Evolutionary conservation across 768 basidiomycete species (phyloP).

Genomic region (Austroboletus eburneus): DNA sequence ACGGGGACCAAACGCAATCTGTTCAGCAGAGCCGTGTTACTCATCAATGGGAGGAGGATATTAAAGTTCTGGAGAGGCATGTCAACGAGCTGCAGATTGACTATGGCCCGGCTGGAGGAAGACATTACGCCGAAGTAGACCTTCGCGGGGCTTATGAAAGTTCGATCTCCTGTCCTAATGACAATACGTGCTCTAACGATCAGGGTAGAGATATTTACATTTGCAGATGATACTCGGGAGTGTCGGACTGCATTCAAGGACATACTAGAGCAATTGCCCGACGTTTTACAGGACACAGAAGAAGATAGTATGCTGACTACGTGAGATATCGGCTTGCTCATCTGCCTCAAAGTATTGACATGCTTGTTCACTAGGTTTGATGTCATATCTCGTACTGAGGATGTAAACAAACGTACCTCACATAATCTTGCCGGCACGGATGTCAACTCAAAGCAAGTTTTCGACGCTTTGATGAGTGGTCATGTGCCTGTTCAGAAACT

Average conservation of each 20-base stretch:
- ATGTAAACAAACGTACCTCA: slow-evolving; percentile 39
- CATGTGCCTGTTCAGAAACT: slow-evolving; percentile 41
- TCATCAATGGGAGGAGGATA: slow-evolving; percentile 38
- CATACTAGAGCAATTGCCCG: slow-evolving; percentile 49
- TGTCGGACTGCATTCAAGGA: slow-evolving; percentile 42
- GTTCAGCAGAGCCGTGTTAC: slow-evolving; percentile 1
- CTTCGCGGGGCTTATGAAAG: slow-evolving; percentile 53
- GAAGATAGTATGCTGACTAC: slow-evolving; percentile 52
- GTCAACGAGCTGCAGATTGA: slow-evolving; percentile 30
- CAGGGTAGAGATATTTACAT: slow-evolving; percentile 38
- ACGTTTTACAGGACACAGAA: slow-evolving; percentile 53
- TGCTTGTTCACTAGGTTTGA: slow-evolving; percentile 47
- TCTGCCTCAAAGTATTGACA: background rate
- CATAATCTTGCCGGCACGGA: slow-evolving; percentile 49
- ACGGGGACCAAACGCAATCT: slow-evolving; percentile 9
- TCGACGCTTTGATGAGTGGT: slow-evolving; percentile 47
- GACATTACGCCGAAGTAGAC: slow-evolving; percentile 45
- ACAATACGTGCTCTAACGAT: slow-evolving; percentile 10
- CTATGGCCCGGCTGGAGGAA: slow-evolving; percentile 42
- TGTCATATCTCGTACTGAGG: slow-evolving; percentile 50
- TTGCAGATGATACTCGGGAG: slow-evolving; percentile 27
- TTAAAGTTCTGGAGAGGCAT: slow-evolving; percentile 35
- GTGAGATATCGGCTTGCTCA: slow-evolving; percentile 34
- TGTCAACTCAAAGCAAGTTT: slow-evolving; percentile 50
- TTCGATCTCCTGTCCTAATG: slow-evolving; percentile 29